Evolutionary conservation across 805 yeast genomes (phyloP).

Genomic region (Yarrowia sp.): DNA sequence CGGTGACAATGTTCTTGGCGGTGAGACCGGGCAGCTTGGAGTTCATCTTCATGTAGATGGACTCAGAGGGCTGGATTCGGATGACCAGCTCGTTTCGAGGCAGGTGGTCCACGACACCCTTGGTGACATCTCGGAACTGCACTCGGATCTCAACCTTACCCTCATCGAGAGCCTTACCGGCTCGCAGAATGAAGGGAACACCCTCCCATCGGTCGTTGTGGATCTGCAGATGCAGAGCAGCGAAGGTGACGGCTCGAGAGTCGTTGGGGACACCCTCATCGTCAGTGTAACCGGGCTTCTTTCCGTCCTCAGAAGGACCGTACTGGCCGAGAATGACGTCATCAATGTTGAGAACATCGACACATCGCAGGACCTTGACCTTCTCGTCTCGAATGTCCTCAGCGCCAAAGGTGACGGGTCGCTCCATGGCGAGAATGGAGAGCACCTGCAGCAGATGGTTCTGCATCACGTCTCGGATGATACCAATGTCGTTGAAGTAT

Average conservation of each 20-base stretch:
- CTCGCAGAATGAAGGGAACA: constrained; percentile 92
- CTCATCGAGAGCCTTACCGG: constrained; percentile 95
- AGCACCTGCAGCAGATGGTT: constrained; percentile 92
- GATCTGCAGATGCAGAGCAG: constrained; percentile 76
- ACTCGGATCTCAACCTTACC: constrained; percentile 93
- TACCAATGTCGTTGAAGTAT: constrained; percentile 91
- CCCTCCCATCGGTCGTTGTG: constrained; percentile 98
- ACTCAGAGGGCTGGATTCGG: constrained; percentile 92
- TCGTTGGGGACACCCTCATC: constrained; percentile 82
- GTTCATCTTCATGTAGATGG: constrained; percentile 89
- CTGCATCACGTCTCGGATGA: constrained; percentile 97
- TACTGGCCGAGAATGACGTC: constrained; percentile 88
- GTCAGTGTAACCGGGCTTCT: constrained; percentile 86
- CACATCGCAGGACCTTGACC: constrained; percentile 84
- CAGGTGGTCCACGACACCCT: constrained; percentile 75
- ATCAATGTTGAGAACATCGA: constrained; percentile 60
- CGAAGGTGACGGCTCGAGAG: constrained; percentile 89
- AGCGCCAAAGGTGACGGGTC: constrained; percentile 87
- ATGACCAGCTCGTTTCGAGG: constrained; percentile 91
- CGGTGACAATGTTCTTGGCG: constrained; percentile 77
- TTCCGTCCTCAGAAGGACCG: constrained; percentile 75
- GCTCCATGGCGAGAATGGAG: constrained; percentile 90
- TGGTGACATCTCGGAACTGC: constrained; percentile 83
- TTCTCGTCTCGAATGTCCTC: constrained; percentile 95
- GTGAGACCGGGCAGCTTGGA: constrained; percentile 91